These are phyloP conservation scores for Coniochaeta sp. DNA, from an alignment of 2,329 filamentous ascomycete genomes.

Conservation along the genomic window DNA sequence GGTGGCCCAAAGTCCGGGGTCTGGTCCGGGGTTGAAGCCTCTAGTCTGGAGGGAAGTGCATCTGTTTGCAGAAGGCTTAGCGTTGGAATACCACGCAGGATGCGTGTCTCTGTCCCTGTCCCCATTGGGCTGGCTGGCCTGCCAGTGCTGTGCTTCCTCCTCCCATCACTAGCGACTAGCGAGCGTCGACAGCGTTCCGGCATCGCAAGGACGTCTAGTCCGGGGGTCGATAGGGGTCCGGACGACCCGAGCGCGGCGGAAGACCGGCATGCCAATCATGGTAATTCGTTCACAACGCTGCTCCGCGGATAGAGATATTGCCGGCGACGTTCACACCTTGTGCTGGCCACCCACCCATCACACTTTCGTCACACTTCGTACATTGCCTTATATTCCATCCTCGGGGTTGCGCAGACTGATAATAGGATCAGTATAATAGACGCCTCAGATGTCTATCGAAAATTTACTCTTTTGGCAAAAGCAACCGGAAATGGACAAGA, in stretches of 20 bases:
- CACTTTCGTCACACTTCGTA: too few species aligned
- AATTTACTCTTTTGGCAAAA: neutral
- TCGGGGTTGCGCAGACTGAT: too few species aligned
- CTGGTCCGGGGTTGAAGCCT: neutral
- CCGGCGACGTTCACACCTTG: neutral
- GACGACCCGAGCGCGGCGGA: neutral
- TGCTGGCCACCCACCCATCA: too few species aligned
- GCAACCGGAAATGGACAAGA: neutral
- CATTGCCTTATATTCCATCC: too few species aligned
- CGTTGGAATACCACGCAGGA: too few species aligned
- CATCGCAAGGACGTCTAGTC: neutral
- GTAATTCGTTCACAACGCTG: neutral
- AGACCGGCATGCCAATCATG: neutral
- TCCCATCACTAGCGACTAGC: neutral
- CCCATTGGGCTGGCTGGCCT: neutral
- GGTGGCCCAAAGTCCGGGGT: neutral
- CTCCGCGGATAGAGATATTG: neutral
- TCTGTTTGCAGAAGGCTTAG: too few species aligned
- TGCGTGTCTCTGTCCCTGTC: neutral
- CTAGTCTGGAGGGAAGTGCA: too few species aligned
- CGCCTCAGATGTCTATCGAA: too few species aligned
- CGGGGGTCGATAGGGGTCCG: neutral
- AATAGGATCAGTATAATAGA: neutral
- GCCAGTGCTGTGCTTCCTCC: too few species aligned
- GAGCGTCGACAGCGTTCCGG: neutral